Percentiles rank a stretch among this genome's conserved stretches.
Conservation (phyloP, 202 grass and related monocot species). For the Schoenoplectus triqueter region DNA sequence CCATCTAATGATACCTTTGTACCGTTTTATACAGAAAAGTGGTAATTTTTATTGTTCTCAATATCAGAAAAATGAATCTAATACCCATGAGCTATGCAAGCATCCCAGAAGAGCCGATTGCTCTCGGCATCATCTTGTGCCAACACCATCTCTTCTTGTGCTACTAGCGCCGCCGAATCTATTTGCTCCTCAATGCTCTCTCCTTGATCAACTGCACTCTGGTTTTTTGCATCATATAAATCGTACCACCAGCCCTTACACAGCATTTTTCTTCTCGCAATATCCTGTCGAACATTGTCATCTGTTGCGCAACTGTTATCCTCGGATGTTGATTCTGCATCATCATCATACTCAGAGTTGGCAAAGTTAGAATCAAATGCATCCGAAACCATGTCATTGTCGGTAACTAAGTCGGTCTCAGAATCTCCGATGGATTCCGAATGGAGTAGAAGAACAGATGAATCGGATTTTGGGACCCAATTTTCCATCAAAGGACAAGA, state of each 20-base stretch:
- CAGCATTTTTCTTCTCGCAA: background rate
- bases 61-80: conserved; percentile 23
- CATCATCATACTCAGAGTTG: conserved; percentile 7
- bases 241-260: conserved; percentile 26
- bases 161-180: background rate
- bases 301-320: background rate
- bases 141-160: background rate
- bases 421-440: conserved; percentile 52
- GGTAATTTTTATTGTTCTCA: background rate
- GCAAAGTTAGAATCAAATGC: background rate
- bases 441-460: background rate
- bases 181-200: background rate
- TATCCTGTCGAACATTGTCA: background rate
- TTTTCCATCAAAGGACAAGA: background rate
- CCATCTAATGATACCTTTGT: background rate
- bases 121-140: conserved; percentile 37
- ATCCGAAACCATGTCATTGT: background rate
- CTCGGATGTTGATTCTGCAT: conserved; percentile 53
- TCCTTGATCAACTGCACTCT: background rate
- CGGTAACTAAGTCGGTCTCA: conserved; percentile 30
- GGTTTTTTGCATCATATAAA: conserved; percentile 31
- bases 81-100: conserved; percentile 62
- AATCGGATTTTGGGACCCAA: background rate
- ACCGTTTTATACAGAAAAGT: background rate
- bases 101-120: conserved; percentile 59